A percentile compares a stretch with the other conserved stretches of the same genome.
phyloP scores from a whole-genome alignment of 75 land plant species.

The Picea glauca region DNA sequence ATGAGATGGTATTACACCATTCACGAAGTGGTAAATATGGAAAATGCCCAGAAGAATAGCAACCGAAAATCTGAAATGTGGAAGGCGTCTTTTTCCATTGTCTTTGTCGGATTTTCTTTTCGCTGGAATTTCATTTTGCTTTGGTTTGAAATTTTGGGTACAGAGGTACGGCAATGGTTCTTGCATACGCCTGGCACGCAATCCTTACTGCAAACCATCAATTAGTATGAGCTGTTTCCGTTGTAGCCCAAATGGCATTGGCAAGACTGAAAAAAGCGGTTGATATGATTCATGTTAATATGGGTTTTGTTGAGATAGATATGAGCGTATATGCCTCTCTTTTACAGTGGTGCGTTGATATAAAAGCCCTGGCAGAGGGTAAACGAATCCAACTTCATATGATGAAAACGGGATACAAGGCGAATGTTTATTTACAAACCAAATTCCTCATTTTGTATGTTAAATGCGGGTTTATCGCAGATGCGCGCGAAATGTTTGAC shows the following conservation, averaged over 20 bases:
- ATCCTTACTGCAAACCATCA: no score
- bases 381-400: background rate
- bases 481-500: constrained; percentile 3
- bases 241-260: background rate
- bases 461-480: background rate
- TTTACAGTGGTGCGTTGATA: constrained; percentile 1
- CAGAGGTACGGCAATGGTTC: no score
- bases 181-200: no score
- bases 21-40: no score
- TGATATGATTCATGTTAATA: background rate
- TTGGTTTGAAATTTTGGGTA: no score
- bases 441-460: background rate
- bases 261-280: background rate
- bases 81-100: no score
- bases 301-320: background rate
- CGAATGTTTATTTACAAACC: background rate
- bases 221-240: no score
- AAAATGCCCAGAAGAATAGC: no score
- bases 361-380: background rate
- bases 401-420: background rate
- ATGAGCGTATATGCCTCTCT: background rate
- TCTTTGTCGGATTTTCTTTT: no score
- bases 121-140: no score
- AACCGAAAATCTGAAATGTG: no score
- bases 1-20: no score